Conservation (phyloP, 2,329 filamentous ascomycete species). For the Sporothrix protearum region DNA sequence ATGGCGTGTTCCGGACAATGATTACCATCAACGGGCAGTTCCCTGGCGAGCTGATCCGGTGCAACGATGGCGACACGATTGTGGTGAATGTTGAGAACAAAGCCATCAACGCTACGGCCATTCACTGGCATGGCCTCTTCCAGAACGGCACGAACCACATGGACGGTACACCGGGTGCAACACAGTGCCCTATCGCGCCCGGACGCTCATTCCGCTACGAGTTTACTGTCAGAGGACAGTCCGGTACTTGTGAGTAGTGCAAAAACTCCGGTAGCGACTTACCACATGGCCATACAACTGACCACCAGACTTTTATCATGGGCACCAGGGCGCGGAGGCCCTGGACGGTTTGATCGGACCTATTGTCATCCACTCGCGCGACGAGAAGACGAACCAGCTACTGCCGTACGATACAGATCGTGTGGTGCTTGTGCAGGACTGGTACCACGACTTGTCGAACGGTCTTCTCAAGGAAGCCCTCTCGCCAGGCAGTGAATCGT, state of each 20-base stretch:
- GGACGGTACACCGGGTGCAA: conserved; percentile 61
- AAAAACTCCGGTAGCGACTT: background rate
- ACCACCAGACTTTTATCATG: conserved; percentile 67
- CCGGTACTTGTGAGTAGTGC: conserved; percentile 39
- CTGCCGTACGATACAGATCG: conserved; percentile 60
- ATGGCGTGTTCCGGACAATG: conserved; percentile 60
- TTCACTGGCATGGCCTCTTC: conserved; percentile 71
- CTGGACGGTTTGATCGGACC: conserved; percentile 62
- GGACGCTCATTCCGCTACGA: conserved; percentile 56
- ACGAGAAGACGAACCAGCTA: conserved; percentile 44
- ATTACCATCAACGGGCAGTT: conserved; percentile 71
- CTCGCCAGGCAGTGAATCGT: conserved; percentile 54
- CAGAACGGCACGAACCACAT: conserved; percentile 71
- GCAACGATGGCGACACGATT: conserved; percentile 69
- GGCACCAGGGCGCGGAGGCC: conserved; percentile 64
- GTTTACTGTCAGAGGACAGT: conserved; percentile 31
- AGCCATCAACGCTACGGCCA: conserved; percentile 58
- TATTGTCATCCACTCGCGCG: conserved; percentile 59
- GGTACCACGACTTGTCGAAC: conserved; percentile 60
- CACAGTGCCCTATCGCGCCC: conserved; percentile 58
- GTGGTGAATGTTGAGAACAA: conserved; percentile 63
- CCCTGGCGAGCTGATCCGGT: conserved; percentile 68
- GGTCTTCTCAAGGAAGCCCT: conserved; percentile 51
- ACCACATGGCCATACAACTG: background rate
- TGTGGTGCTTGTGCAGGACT: conserved; percentile 63